These are phyloP conservation scores for Colletotrichum sp. DNA, from an alignment of 2,329 filamentous ascomycete species.

Conservation along the genomic window DNA sequence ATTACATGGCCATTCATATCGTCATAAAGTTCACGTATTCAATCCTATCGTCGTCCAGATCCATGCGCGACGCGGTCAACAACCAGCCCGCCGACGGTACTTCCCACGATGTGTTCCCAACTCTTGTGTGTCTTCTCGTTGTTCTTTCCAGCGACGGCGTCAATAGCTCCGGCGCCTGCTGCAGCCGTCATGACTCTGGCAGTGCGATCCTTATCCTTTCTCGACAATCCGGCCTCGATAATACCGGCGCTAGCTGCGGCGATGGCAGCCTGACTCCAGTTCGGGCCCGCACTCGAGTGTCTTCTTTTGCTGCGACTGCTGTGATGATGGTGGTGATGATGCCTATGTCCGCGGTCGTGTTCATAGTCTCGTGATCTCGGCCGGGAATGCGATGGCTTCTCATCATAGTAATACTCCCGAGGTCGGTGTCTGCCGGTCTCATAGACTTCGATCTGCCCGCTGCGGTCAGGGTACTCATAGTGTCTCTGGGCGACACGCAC, in stretches of 20 bases:
- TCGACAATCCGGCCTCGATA: neutral
- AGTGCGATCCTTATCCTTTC: neutral
- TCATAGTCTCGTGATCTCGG: neutral
- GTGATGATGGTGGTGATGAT: neutral
- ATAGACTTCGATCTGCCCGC: neutral
- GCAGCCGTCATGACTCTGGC: conserved; percentile 9
- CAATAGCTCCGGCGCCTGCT: conserved; percentile 1
- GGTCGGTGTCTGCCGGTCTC: neutral
- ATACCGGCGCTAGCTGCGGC: conserved; percentile 12
- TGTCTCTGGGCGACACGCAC: neutral
- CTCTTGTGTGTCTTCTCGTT: neutral
- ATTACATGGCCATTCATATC: neutral
- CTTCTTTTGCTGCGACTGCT: neutral
- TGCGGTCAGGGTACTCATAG: neutral
- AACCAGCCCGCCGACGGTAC: neutral
- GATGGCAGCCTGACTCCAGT: conserved; percentile 7
- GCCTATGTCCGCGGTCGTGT: neutral
- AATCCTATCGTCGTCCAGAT: neutral
- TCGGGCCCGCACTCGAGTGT: neutral
- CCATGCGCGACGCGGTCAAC: conserved; percentile 6
- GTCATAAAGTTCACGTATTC: fast-evolving
- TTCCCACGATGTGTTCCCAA: neutral
- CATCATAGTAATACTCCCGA: neutral
- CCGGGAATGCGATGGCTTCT: neutral
- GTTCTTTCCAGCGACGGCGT: neutral